Evolutionary conservation across 2,329 filamentous ascomycete species (phyloP).

Genomic region (Fusarium torreyae): DNA sequence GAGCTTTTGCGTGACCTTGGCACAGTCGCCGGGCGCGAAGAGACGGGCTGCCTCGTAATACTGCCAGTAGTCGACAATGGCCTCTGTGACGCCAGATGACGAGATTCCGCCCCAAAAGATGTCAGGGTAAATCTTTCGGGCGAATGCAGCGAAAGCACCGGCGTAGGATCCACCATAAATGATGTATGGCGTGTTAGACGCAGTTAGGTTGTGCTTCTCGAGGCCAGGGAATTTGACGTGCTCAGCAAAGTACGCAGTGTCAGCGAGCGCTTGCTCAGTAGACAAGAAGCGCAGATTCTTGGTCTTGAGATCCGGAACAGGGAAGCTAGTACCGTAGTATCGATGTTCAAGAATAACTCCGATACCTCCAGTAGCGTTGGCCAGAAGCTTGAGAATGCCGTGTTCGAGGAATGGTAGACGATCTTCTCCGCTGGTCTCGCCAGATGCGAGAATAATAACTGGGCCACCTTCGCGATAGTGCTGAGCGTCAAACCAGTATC

Average conservation of each 20-base stretch:
- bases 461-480: slow-evolving; percentile 85
- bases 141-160: slow-evolving; percentile 82
- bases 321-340: slow-evolving; percentile 86
- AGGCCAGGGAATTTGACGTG: slow-evolving; percentile 80
- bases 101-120: slow-evolving; percentile 85
- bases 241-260: slow-evolving; percentile 84
- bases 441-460: slow-evolving; percentile 82
- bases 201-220: slow-evolving; percentile 76
- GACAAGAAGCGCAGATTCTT: slow-evolving; percentile 85
- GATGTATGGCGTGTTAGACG: slow-evolving; percentile 78
- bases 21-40: slow-evolving; percentile 71
- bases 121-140: slow-evolving; percentile 83
- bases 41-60: slow-evolving; percentile 68
- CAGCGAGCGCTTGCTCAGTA: slow-evolving; percentile 86
- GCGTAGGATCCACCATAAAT: slow-evolving; percentile 89
- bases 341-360: slow-evolving; percentile 89
- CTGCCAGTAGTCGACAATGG: slow-evolving; percentile 83
- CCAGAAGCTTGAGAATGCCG: slow-evolving; percentile 80
- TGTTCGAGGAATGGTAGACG: slow-evolving; percentile 82
- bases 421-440: slow-evolving; percentile 76
- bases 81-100: slow-evolving; percentile 83
- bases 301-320: slow-evolving; percentile 74
- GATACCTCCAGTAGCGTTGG: slow-evolving; percentile 79
- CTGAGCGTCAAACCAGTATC: slow-evolving; percentile 87
- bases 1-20: slow-evolving; percentile 73